phyloP scores from a whole-genome alignment of 2,329 filamentous ascomycete genomes.

The Claviceps sp. region DNA sequence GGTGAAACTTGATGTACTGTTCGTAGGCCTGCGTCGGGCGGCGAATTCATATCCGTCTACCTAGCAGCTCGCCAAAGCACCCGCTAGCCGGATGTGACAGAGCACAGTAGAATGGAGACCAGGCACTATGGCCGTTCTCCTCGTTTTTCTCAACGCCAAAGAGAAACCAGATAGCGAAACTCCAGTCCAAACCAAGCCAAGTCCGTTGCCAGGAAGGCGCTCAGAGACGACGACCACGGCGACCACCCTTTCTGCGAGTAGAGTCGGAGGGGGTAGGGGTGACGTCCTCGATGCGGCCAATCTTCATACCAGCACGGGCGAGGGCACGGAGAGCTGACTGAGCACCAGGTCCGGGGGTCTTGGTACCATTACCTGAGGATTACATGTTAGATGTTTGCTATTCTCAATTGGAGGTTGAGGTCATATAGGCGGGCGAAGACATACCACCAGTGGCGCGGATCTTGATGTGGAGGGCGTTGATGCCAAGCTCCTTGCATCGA shows the following conservation, averaged over 20 bases:
- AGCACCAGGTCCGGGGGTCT: conserved; percentile 97
- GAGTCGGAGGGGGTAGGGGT: conserved; percentile 98
- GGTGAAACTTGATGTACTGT: conserved; percentile 21
- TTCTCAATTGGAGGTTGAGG: background rate
- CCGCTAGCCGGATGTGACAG: conserved; percentile 22
- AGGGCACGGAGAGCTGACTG: conserved; percentile 98
- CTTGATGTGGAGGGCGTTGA: conserved; percentile 98
- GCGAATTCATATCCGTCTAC: conserved; percentile 30
- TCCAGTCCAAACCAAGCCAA: conserved; percentile 21
- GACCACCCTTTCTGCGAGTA: conserved; percentile 99
- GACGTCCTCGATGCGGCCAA: conserved; percentile 98
- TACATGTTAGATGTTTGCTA: background rate
- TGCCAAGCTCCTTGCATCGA: conserved; percentile 61
- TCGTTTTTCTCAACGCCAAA: conserved; percentile 59
- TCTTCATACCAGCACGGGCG: conserved; percentile 98
- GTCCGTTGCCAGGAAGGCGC: conserved; percentile 13
- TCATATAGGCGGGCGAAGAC: conserved; percentile 16
- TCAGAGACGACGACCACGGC: conserved; percentile 99
- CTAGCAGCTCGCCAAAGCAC: conserved; percentile 17
- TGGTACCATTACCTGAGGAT: conserved; percentile 80
- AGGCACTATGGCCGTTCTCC: conserved; percentile 56
- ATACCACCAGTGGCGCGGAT: conserved; percentile 96
- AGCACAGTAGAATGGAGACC: conserved; percentile 45
- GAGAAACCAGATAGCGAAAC: conserved; percentile 35
- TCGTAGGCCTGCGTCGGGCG: conserved; percentile 30